Evolutionary conservation across 305 asterid species (phyloP), one percentile per base, ranked within the genome.

Genomic region (Ajuga reptans): DNA sequence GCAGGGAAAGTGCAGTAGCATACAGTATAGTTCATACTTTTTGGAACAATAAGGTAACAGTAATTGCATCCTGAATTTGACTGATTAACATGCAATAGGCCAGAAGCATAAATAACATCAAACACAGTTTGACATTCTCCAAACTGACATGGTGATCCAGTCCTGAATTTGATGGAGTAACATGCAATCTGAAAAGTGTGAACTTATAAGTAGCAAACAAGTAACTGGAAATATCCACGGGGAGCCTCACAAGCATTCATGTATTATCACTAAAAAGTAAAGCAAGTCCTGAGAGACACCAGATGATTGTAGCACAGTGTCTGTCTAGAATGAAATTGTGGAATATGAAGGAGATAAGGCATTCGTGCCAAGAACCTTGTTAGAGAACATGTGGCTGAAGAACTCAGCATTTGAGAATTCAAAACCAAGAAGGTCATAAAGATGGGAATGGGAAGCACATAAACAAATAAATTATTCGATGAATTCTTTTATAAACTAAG

Each of bases 401-500:
- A 56, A 54, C 77, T 62, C 55, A 68, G 59, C 54, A 75, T 52
- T 31, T 31, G 18, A 57, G 46, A 47, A 42, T 63, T 71, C 58
- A 69, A 47, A 78, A 65, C 18, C 17, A 45, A 66, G 71, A 34
- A 60, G 69, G 42, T 68, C 55, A 15, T 16, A 69, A 27, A 15
- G 57, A 47, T 46, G 60, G 59, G 46, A 59, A 10, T 59, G 61
- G 59, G 68, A 41, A 71, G 75, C 52, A 72, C 39, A 53, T 57
- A 37, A 70, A 66, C 63, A 71, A 64, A 68, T 45, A 69, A 58
- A 53, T 17, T 18, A 64, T 37, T 66, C n/a, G 21, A 67, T 49
- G 31, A 51, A 67, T 43, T 51, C 36, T 71, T 31, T 1, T 69
- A 66, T 69, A 70, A 66, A 70, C 67, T 36, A 68, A 45, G 66